Conservation (phyloP, 306 rosid genomes). For the Abrus precatorius region DNA sequence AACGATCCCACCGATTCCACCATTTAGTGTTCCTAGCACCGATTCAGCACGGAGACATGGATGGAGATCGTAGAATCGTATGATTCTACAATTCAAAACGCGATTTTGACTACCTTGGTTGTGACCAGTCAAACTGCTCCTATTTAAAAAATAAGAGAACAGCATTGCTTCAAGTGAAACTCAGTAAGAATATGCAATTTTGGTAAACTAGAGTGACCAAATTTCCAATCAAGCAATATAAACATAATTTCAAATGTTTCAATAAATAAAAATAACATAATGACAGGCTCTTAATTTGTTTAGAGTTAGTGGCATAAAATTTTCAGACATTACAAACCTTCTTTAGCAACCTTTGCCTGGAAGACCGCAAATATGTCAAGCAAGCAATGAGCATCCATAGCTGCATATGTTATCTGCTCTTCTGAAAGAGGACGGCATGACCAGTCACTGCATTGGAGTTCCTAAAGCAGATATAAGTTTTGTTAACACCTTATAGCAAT, state of each 20-base stretch:
- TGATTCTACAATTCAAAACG: too few relatives aligned
- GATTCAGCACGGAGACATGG: too few relatives aligned
- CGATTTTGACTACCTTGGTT: too few relatives aligned
- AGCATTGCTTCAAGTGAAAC: slow-evolving; percentile 21
- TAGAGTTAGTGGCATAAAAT: slow-evolving; percentile 8
- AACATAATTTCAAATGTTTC: slow-evolving; percentile 11
- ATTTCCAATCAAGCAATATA: slow-evolving; percentile 10
- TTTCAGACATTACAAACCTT: slow-evolving; percentile 65
- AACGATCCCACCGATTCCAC: too few relatives aligned
- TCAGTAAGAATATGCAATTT: background rate
- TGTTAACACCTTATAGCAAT: slow-evolving; percentile 50
- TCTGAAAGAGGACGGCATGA: slow-evolving; percentile 93
- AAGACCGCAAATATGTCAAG: slow-evolving; percentile 80
- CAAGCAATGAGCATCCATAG: slow-evolving; percentile 97
- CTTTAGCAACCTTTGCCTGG: slow-evolving; percentile 64
- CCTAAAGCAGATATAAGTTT: slow-evolving; percentile 70
- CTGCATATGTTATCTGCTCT: slow-evolving; percentile 87
- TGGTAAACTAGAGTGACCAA: slow-evolving; percentile 21
- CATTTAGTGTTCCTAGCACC: too few relatives aligned
- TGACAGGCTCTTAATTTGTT: slow-evolving; percentile 23
- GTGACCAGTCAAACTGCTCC: slow-evolving; percentile 13
- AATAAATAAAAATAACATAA: slow-evolving; percentile 32
- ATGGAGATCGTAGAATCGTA: too few relatives aligned
- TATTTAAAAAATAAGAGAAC: slow-evolving; percentile 19
- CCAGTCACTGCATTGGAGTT: slow-evolving; percentile 99